Base-by-base conservation (phyloP, 169 alveolate genomes). In the Plasmodium yoelii region DNA sequence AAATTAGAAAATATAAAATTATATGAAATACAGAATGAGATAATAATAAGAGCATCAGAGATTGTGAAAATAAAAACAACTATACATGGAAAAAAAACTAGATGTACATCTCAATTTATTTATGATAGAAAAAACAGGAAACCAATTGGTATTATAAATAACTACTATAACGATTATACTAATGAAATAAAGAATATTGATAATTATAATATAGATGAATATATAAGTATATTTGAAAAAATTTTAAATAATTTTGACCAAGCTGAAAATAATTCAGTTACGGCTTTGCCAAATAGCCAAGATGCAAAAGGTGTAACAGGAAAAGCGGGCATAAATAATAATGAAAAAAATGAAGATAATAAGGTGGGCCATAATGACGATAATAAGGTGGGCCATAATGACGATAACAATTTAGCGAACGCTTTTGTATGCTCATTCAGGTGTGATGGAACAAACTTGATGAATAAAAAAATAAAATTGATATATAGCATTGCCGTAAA, bases 101-200 rank as follows among this genome's bases (percentile, higher is more conserved):
- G 96, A 60, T 93, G 91, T 39, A 82, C 88, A 18, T 92, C 95
- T 28, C 93, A 94, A 46, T 93, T 92, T 55, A 75, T 53, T 2
- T 82, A 82, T 51, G 90, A 82, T 5, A 55, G 90, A 42, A 55
- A 82, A 46, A 13, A 56, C 24, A 82, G 65, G 3, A 67, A 44
- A 51, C 5, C 10, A 2, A 5, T 44, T 1, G 64, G 56, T 24
- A 7, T 47, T 8, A 46, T 75, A 60, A 75, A 63, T 49, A 64
- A 19, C 12, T 64, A 19, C 13, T 75, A 75, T 19, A 63, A 75
- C 18, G 88, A 75, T 22, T 75, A 67, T 39, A 39, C 34, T 26
- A 61, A 65, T 44, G 90, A 67, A 49, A 59, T 67, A 47, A 69
- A 60, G 26, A 22, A 1, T 18, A 82, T 82, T 0, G 82, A 82